Percentiles rank a stretch among this genome's conserved stretches.
phyloP scores from a whole-genome alignment of 1,139 yeast genomes.

The Magnusiomyces ingens region DNA sequence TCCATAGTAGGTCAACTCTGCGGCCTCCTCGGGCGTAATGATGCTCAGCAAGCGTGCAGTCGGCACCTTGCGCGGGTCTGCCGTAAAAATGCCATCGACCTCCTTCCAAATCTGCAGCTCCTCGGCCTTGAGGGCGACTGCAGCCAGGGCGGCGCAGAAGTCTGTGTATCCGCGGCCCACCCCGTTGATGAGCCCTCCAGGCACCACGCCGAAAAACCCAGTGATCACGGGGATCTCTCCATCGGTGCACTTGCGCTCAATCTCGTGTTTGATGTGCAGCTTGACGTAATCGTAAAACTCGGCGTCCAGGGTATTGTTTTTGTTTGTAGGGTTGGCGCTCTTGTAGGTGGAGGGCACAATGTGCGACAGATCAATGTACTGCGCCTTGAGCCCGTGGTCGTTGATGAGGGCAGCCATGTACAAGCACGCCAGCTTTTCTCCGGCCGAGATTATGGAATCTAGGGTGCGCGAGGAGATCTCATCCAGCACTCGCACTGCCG shows the following conservation, averaged over 20 bases:
- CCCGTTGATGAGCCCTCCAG: constrained; percentile 86
- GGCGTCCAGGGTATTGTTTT: constrained; percentile 44
- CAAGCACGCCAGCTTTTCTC: constrained; percentile 86
- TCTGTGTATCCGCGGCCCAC: constrained; percentile 98
- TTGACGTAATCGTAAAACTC: constrained; percentile 53
- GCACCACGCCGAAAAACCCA: constrained; percentile 90
- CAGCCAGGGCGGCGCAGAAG: constrained; percentile 91
- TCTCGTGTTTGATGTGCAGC: constrained; percentile 49
- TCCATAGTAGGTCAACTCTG: constrained; percentile 94
- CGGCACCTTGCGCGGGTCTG: constrained; percentile 94
- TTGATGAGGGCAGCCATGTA: constrained; percentile 81
- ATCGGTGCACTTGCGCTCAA: constrained; percentile 35
- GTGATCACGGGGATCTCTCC: constrained; percentile 76
- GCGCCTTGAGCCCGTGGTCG: constrained; percentile 70
- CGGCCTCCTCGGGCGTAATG: constrained; percentile 98
- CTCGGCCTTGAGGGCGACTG: constrained; percentile 87
- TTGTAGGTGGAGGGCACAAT: constrained; percentile 36
- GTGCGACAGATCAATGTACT: constrained; percentile 70
- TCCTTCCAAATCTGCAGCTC: constrained; percentile 98
- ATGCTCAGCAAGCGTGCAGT: constrained; percentile 76
- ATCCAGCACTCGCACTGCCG: constrained; percentile 86
- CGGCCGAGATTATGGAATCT: constrained; percentile 86
- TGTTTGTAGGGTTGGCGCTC: not conserved
- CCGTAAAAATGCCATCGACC: constrained; percentile 97
- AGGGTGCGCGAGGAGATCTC: constrained; percentile 84